Base-by-base conservation (phyloP, 306 rosid genomes). In the Styphnolobium japonicum region DNA sequence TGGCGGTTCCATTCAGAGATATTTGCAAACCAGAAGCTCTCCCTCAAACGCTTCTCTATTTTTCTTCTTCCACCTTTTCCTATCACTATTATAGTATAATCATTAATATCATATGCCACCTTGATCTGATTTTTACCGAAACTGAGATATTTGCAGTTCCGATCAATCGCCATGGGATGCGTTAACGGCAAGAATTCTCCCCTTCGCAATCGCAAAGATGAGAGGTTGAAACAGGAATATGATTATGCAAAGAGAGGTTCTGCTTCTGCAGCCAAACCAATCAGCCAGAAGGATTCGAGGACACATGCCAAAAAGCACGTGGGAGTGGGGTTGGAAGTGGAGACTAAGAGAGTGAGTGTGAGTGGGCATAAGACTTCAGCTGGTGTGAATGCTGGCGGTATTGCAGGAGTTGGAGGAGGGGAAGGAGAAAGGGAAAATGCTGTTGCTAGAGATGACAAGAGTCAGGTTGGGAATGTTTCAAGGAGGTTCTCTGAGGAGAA, bases 151-250 rank as follows among this genome's bases (percentile, higher is more conserved):
- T 62, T 23, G 48, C 43, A 48, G 57, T 14, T 37, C 69, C 10
- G 60, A 49, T 64, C 52, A 3, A 5, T 21, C 31, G 55, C 37
- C 49, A 90, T 94, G 97, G 97, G 98, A n/a, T 92, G 98, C 69
- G 80, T 77, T 10, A 85, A 40, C 63, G 39, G 79, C 15, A 94
- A 56, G 57, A 6, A 16, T 4, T 76, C 52, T 82, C 48, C 69
- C 16, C 5, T 52, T 66, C 12, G n/a, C 29, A 10, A 66, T 43
- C 73, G 43, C 58, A 15, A 16, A 6, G 0, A 5, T 27, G 73
- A 76, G 75, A 79, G 40, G 86, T 25, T 68, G 56, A 86, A 85
- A 73, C 0, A 2, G 15, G 69, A 58, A 0, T 0, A 62, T 25
- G 84, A 61, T 19, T 66, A 82, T 46, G 81, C 29, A 12, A 70